Base-by-base conservation (phyloP, 768 basidiomycete genomes). In the Termitomyces sp. region DNA sequence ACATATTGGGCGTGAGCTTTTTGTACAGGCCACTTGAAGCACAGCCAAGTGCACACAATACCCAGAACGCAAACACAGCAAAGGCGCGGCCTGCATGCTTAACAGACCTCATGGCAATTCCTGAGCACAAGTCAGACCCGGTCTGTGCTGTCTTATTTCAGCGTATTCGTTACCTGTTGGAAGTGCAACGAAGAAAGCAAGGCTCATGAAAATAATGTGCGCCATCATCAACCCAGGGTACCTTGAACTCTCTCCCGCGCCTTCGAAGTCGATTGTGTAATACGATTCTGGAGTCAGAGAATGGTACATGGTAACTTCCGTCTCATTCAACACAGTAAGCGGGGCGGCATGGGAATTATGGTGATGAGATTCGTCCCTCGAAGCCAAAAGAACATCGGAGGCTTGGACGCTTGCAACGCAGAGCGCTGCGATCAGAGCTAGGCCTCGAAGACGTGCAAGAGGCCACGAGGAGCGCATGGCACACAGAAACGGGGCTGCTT, bases 1-100 rank as follows among this genome's bases (percentile, higher is more conserved):
- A 95, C 89, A 94, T 87, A 73, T 96, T 81, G 3, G 92, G 92
- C 0, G 92, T 94, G 55, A 88, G 72, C 64, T 91, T 91, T 48
- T 79, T 79, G 74, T 98, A 97, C 24, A 91, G 70, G 2, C 80
- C 79, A 66, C 88, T 89, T 22, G 88, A 74, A 15, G 85, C 78
- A 70, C 89, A 84, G 5, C 92, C 92, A 44, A 96, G 70, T 1
- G 78, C 72, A 56, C 80, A 76, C 22, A 91, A 77, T 13, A 66
- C 74, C 69, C 89, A 89, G 75, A 94, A 95, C 0, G 77, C 75
- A 33, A 84, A 54, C n/a, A 88, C 81, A 7, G 81, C 79, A 16
- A 89, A 52, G 24, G 79, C 78, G 58, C 88, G 87, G 65, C 80
- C 83, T 0, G 87, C 75, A 68, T 93, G 89, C 53, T 86, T 87